A percentile compares a stretch with the other conserved stretches of the same genome.
phyloP scores from a whole-genome alignment of 495 filamentous ascomycete genomes.

The Patellaria atrata region DNA sequence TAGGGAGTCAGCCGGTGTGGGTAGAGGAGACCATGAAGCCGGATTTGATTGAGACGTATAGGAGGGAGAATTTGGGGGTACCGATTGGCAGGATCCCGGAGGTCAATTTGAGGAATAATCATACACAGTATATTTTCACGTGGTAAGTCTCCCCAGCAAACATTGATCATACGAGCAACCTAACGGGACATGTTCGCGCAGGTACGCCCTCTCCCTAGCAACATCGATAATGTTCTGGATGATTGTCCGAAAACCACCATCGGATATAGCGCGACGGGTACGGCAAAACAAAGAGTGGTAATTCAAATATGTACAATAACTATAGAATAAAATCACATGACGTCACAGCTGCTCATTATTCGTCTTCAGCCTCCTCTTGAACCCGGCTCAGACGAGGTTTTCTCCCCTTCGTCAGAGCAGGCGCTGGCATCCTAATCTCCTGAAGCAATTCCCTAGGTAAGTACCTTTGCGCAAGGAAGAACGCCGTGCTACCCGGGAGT shows the following conservation, averaged over 20 bases:
- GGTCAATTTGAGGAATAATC: constrained; percentile 90
- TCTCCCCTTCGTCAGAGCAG: constrained; percentile 25
- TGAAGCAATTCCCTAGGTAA: constrained; percentile 73
- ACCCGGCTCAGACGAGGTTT: too few relatives aligned
- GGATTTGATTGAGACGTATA: constrained; percentile 56
- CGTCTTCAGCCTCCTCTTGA: constrained; percentile 28
- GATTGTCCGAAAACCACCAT: constrained; percentile 71
- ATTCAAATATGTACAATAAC: constrained; percentile 8
- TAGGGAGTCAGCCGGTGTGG: constrained; percentile 80
- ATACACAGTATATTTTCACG: constrained; percentile 95
- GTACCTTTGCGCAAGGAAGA: constrained; percentile 68
- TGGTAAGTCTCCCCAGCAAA: constrained; percentile 48
- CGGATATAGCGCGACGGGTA: constrained; percentile 56
- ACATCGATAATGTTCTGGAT: constrained; percentile 93
- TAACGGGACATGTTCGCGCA: constrained; percentile 27
- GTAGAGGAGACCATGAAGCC: constrained; percentile 90
- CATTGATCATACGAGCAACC: constrained; percentile 1
- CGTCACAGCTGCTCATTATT: constrained; percentile 22
- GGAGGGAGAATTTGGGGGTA: constrained; percentile 63
- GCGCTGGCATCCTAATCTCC: constrained; percentile 58
- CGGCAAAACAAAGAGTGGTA: constrained; percentile 74
- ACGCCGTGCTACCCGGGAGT: constrained; percentile 55
- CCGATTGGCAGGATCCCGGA: constrained; percentile 84
- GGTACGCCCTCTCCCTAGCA: constrained; percentile 77
- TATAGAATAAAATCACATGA: too few relatives aligned